These are phyloP conservation scores for Aspergillus bertholletiae DNA, from an alignment of 495 filamentous ascomycete species.

Conservation along the genomic window DNA sequence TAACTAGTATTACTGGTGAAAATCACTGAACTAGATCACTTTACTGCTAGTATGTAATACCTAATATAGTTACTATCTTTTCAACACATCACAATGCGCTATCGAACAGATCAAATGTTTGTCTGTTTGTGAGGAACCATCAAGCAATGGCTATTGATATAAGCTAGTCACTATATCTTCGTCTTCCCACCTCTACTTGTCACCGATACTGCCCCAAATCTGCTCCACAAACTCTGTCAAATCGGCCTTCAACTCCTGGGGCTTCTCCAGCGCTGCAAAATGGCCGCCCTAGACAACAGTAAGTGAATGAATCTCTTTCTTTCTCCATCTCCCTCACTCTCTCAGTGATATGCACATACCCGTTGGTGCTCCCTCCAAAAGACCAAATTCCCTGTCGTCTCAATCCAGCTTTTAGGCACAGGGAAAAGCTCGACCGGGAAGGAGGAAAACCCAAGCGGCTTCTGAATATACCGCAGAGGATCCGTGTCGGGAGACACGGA, in stretches of 20 bases:
- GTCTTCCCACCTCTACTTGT: too few species aligned
- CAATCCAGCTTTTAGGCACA: conserved; percentile 48
- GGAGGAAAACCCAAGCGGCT: conserved; percentile 56
- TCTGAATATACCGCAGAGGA: conserved; percentile 34
- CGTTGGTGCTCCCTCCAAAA: conserved; percentile 28
- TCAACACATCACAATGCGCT: too few species aligned
- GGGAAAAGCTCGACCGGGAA: conserved; percentile 55
- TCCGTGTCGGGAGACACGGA: conserved; percentile 8
- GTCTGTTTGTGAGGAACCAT: too few species aligned
- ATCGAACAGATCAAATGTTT: too few species aligned
- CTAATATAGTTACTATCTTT: too few species aligned
- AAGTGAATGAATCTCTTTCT: neutral
- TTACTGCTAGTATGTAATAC: too few species aligned
- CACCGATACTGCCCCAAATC: conserved; percentile 27
- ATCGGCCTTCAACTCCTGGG: conserved; percentile 46
- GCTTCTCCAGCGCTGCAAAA: conserved; percentile 18
- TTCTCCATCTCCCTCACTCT: too few species aligned
- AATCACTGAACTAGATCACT: too few species aligned
- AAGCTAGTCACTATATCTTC: too few species aligned
- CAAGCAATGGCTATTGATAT: too few species aligned
- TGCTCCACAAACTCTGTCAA: conserved; percentile 53
- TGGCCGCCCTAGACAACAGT: conserved; percentile 35
- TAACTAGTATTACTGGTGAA: too few species aligned
- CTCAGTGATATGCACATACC: conserved; percentile 10
- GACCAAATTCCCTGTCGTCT: conserved; percentile 45